These are phyloP conservation scores for Auriscalpium vulgare DNA, from an alignment of 768 basidiomycete genomes.

Conservation along the genomic window DNA sequence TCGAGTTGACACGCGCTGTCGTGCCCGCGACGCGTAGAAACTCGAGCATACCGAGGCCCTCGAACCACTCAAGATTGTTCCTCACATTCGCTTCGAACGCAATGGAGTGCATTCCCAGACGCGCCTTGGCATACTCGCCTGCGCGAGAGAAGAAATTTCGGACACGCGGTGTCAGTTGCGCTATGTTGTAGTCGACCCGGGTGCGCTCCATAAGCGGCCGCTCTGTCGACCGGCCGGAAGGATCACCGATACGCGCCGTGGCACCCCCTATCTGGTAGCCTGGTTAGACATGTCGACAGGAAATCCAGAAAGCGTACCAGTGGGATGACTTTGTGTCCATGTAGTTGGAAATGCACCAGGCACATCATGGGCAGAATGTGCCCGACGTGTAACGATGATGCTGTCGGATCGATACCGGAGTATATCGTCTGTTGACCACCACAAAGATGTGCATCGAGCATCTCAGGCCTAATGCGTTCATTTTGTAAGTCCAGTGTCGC, in stretches of 20 bases:
- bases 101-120: constrained; percentile 6
- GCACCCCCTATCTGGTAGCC: constrained; percentile 80
- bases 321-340: constrained; percentile 78
- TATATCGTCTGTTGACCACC: constrained; percentile 50
- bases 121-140: constrained; percentile 42
- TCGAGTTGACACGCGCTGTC: constrained; percentile 74
- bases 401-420: constrained; percentile 89
- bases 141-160: constrained; percentile 69
- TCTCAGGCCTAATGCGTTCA: constrained; percentile 6
- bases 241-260: constrained; percentile 95
- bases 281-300: neutral
- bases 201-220: constrained; percentile 57
- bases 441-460: constrained; percentile 6
- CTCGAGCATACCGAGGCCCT: constrained; percentile 63
- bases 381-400: constrained; percentile 83
- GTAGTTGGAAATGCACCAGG: constrained; percentile 78
- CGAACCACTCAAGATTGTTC: constrained; percentile 77
- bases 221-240: constrained; percentile 82
- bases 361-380: constrained; percentile 86
- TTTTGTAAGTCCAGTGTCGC: no score
- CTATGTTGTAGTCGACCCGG: constrained; percentile 59
- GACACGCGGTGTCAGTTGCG: constrained; percentile 53
- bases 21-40: constrained; percentile 81
- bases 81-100: constrained; percentile 31
- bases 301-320: constrained; percentile 48